Base-by-base conservation (phyloP, 768 basidiomycete genomes). In the Mycena albidolilacea region DNA sequence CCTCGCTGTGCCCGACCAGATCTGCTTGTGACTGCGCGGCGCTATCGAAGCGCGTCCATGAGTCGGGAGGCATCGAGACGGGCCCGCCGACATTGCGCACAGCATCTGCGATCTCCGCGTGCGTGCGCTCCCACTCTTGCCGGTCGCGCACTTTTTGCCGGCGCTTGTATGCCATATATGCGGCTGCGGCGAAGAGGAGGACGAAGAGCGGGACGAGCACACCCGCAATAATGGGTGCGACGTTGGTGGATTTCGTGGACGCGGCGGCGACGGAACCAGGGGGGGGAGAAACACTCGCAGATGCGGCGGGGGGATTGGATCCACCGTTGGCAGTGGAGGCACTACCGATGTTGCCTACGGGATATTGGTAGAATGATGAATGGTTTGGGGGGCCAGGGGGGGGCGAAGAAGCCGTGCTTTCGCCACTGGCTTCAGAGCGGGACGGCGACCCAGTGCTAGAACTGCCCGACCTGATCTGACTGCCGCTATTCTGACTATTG, bases 81-180 rank as follows among this genome's bases (percentile, higher is more conserved):
- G 64, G 48, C 37, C 48, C 58, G 30, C 69, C 57, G 54, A 64
- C 69, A 3, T 64, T 17, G n/a, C 68, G 67, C 46, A 75, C 70
- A n/a, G 74, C 74, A 10, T 60, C 70, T 41, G 70, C 74, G 23
- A 75, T 75, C 43, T 71, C 74, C 14, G 43, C 64, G 50, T 75
- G 74, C 23, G 74, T 75, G 55, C 71, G 70, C 64, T 75, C 70
- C 74, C 74, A 75, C 46, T 72, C 74, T 23, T 50, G 64, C 3
- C 67, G 39, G 54, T 75, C 74, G 55, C 60, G 55, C 41, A 58
- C 37, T 38, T 64, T 68, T 17, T 60, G 71, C 10, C 74, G 71
- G 38, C 71, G 71, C 19, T 68, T 68, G 66, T 61, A 67, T 19
- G 37, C 35, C 60, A 72, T 11, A 46, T 19, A 54, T 8, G 58